Percentiles rank a stretch among this genome's conserved stretches.
phyloP scores from a whole-genome alignment of 139 green algal genomes.

The Edaphochlamys debaryana region DNA sequence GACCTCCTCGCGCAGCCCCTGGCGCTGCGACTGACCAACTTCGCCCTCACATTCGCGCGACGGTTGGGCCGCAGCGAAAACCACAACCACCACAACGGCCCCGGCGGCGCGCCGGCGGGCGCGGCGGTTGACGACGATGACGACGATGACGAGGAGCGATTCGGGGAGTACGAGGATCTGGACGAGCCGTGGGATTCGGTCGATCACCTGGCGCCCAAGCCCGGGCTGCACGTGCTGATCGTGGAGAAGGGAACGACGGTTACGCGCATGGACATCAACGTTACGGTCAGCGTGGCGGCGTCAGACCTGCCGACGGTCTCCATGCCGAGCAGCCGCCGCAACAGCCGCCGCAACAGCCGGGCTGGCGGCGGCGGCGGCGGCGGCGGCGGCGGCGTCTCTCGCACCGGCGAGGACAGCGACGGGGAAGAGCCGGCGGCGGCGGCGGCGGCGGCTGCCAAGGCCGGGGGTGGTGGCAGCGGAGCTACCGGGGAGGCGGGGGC shows the following conservation, averaged over 20 bases:
- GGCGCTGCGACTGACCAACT: slow-evolving; percentile 38
- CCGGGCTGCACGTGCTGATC: slow-evolving; percentile 29
- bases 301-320: too few relatives aligned
- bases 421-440: too few relatives aligned
- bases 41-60: slow-evolving; percentile 26
- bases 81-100: neutral
- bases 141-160: slow-evolving; percentile 6
- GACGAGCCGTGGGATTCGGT: slow-evolving; percentile 33
- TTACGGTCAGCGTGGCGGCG: neutral
- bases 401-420: too few relatives aligned
- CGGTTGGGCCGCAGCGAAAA: neutral
- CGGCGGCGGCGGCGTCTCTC: too few relatives aligned
- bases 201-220: slow-evolving; percentile 31
- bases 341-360: too few relatives aligned
- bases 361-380: too few relatives aligned
- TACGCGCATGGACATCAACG: slow-evolving; percentile 32
- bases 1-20: slow-evolving; percentile 14
- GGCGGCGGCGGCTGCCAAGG: too few relatives aligned
- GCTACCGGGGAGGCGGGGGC: too few relatives aligned
- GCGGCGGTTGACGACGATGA: neutral
- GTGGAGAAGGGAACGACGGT: slow-evolving; percentile 22
- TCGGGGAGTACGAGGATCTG: slow-evolving; percentile 38
- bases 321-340: too few relatives aligned
- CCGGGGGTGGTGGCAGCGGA: too few relatives aligned
- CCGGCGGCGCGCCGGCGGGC: neutral